Evolutionary conservation across 192 early-diverging fungal genomes (phyloP), one percentile per base, ranked within the genome.

Genomic region (Coemansia aciculifera): DNA sequence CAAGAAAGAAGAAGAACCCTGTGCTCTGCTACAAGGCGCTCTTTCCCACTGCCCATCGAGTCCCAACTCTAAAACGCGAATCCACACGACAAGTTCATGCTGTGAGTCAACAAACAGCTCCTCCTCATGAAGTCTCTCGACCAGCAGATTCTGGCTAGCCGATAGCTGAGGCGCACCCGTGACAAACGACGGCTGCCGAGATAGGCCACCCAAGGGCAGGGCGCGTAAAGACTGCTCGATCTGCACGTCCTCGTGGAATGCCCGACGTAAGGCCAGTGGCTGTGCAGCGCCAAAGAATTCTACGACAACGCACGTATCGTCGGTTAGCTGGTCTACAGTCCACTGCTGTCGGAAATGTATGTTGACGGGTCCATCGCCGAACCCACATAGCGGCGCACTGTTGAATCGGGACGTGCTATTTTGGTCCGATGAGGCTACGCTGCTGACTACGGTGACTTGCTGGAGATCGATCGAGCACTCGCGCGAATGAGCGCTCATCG

Each of bases 81-180:
- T 69, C 83, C 88, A 90, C 15, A 87, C 73, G 7, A 86, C 48
- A 0, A 93, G 54, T 73, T 93, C 90, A 54, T 91, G 90, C 5
- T 87, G 82, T 69, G 90, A 88, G 29, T 87, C 85, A 2, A 84
- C 78, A 37, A 87, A 75, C 44, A 88, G 74, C 64, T 88, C 90
- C 54, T 92, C 89, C 81, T 79, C 83, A 59, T 70, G 83, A 64
- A 65, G 81, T 62, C 67, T 74, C 63, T 66, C 73, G 2, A 61
- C 71, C 27, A 67, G 64, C 17, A 65, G 68, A 27, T 67, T 78
- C 66, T 74, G 73, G 63, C 64, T 85, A 17, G 66, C 74, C 12
- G 71, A 73, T 21, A 78, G 37, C 19, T 23, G 15, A 5, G 15
- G 36, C n/a, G 7, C 46, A 10, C 36, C 54, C 27, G 24, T 40